Base-by-base conservation (phyloP, 257 asterid genomes). In the Nicotiana tabacum region DNA sequence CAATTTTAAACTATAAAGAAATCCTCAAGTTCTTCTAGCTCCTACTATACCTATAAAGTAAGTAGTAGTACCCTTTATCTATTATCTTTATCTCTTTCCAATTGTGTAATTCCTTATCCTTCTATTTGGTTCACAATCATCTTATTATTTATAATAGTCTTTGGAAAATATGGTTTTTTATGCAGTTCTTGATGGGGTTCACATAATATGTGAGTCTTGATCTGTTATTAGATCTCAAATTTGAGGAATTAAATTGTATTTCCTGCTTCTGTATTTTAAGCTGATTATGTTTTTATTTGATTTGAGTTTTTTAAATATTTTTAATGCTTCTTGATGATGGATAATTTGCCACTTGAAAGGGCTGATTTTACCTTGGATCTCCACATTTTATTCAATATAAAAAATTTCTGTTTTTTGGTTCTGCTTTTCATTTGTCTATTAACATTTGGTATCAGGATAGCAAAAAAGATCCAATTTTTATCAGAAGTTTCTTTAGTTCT, bases 161-260 rank as follows among this genome's bases (percentile, higher is more conserved):
- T 69, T 48, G 57, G 24, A 48, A 65, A 8, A 21, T 17, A 3
- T 3, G 4, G 9, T 53, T 55, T 30, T 46, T 39, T 53, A 24
- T 66, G 83, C 27, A 15, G 46, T 76, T 80, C 46, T 80, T 80
- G 76, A 62, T 80, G 39, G 27, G 80, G 15, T 76, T 76, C 65
- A 76, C 64, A 27, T 81, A 72, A 29, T 32, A 81, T 18, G 66
- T 81, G 48, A 58, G 64, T 76, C 60, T 58, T 80, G 83, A 80
- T 80, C 76, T 80, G 72, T 62, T 24, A 62, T 62, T 80, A 80
- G 83, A 67, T 55, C 83, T 66, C 32, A 67, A n/a, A 66, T 43
- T 66, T 81, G 32, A 67, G 61, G 62, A 57, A 66, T 66, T 80
- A 17, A 17, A 33, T 39, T 43, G 12, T 66, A 51, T 39, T 53